Percentiles rank a stretch among this genome's conserved stretches.
phyloP scores from a whole-genome alignment of 129 eudicot species.

The Lonicera japonica region DNA sequence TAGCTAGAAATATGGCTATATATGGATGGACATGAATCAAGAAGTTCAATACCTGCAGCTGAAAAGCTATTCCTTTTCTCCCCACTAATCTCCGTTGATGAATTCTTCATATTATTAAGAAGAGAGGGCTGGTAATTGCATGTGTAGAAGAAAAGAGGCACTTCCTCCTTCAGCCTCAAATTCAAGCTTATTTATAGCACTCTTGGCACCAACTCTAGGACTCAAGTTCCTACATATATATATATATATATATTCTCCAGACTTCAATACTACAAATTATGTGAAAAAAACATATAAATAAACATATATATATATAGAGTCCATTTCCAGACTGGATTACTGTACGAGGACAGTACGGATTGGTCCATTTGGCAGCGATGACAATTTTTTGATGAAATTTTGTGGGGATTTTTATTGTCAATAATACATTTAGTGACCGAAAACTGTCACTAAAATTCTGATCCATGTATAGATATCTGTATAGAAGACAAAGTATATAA shows the following conservation, averaged over 20 bases:
- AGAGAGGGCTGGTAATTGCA: conserved; percentile 32
- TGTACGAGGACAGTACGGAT: no score
- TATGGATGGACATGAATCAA: neutral
- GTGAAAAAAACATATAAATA: no score
- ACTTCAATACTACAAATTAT: neutral
- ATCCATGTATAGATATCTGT: no score
- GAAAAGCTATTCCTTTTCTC: conserved; percentile 6
- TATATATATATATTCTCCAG: neutral
- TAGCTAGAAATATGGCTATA: neutral
- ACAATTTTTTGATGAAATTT: no score
- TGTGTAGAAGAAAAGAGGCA: conserved; percentile 49
- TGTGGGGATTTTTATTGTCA: no score
- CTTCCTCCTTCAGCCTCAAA: conserved; percentile 46
- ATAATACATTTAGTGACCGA: no score
- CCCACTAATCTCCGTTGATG: conserved; percentile 2
- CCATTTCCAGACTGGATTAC: no score
- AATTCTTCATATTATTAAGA: conserved; percentile 1
- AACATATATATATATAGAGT: no score
- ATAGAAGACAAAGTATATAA: no score
- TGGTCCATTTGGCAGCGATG: no score
- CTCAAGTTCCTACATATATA: conserved; percentile 15
- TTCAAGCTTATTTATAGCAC: conserved; percentile 13
- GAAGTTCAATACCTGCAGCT: conserved; percentile 33
- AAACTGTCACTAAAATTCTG: no score
- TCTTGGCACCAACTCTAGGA: conserved; percentile 5